These are phyloP conservation scores for Malassezia psittaci DNA, from an alignment of 1,284 basidiomycete genomes.

Conservation along the genomic window DNA sequence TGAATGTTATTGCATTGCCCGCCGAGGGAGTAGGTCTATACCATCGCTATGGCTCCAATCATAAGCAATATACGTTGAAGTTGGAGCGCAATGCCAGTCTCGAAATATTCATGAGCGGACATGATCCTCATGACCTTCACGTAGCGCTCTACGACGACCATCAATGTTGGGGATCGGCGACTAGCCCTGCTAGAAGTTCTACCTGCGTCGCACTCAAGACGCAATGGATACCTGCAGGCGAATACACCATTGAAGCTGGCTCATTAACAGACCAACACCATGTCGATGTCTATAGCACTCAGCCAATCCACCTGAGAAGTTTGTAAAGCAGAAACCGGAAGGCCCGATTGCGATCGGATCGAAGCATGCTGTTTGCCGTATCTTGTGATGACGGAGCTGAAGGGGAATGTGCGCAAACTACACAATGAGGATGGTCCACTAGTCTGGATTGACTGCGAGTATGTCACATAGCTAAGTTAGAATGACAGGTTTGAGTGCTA, in stretches of 20 bases:
- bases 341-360: background rate
- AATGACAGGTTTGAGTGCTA: conserved; percentile 64
- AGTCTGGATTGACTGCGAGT: conserved; percentile 77
- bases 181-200: background rate
- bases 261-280: background rate
- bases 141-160: background rate
- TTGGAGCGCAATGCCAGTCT: background rate
- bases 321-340: background rate
- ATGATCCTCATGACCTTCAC: background rate
- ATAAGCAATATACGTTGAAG: background rate
- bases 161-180: background rate
- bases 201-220: background rate
- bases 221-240: background rate
- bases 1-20: background rate
- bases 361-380: too few species aligned
- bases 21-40: conserved; percentile 11
- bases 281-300: background rate
- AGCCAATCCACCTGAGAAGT: background rate
- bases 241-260: background rate
- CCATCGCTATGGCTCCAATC: background rate
- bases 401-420: conserved; percentile 7
- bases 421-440: conserved; percentile 57
- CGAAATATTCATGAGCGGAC: background rate
- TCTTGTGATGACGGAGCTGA: too few species aligned
- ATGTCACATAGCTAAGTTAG: conserved; percentile 16